phyloP scores from a whole-genome alignment of 2,329 filamentous ascomycete genomes.

The Epichloe uncinata region DNA sequence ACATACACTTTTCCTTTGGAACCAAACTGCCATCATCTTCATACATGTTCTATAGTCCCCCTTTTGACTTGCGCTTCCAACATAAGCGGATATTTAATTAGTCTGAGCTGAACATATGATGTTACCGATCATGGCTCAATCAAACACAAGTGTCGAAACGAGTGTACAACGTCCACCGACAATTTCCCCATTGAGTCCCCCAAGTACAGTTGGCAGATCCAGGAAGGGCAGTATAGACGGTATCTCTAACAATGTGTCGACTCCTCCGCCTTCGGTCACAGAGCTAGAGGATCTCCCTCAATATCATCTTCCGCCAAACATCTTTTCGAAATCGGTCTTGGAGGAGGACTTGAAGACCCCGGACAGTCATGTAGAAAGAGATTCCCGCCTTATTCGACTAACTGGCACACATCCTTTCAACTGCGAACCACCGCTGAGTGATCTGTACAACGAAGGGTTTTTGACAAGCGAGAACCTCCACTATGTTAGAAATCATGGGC shows the following conservation, averaged over 20 bases:
- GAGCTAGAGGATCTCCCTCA: not conserved
- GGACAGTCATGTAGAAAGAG: conserved; percentile 67
- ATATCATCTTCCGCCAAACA: conserved; percentile 57
- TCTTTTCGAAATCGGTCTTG: conserved; percentile 48
- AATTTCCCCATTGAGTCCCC: conserved; percentile 27
- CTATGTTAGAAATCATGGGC: conserved; percentile 84
- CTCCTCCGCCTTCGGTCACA: not conserved
- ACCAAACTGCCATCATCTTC: no score
- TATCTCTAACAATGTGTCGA: not conserved
- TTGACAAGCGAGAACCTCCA: conserved; percentile 78
- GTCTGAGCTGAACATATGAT: not conserved
- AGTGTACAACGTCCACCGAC: conserved; percentile 2
- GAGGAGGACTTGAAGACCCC: conserved; percentile 69
- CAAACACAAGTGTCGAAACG: not conserved
- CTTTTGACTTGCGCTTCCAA: not conserved
- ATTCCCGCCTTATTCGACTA: conserved; percentile 68
- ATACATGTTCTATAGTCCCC: not conserved
- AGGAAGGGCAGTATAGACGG: conserved; percentile 20
- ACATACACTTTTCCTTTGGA: no score
- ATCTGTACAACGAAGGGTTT: conserved; percentile 68
- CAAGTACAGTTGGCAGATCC: conserved; percentile 25
- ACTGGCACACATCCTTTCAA: conserved; percentile 90
- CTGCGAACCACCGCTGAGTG: conserved; percentile 68
- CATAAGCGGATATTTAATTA: not conserved
- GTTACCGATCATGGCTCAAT: not conserved